phyloP scores from a whole-genome alignment of 306 rosid species.

The Alnus rubra region DNA sequence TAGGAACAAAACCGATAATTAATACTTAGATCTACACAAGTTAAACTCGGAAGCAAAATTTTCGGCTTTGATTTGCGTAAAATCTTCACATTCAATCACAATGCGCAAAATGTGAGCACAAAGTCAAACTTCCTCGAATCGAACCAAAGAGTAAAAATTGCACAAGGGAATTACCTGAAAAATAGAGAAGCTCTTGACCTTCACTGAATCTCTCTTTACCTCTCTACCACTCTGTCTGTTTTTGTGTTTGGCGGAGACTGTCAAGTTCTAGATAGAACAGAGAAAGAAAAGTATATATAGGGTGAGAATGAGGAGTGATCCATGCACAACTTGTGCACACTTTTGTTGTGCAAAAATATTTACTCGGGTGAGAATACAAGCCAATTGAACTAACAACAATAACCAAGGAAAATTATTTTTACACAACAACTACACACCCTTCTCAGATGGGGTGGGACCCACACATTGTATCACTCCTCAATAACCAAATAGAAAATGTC shows the following conservation, averaged over 20 bases:
- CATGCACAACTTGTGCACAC: no score
- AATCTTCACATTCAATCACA: neutral
- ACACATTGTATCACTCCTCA: no score
- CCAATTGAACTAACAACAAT: no score
- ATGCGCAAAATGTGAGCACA: neutral
- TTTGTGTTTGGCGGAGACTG: neutral
- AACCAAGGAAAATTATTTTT: no score
- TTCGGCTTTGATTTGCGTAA: neutral
- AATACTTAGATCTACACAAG: constrained; percentile 10
- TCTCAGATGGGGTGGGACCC: no score
- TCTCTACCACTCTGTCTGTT: neutral
- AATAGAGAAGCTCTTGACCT: neutral
- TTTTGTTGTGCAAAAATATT: no score
- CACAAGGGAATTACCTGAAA: constrained; percentile 7
- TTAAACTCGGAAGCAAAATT: neutral
- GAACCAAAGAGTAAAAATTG: neutral
- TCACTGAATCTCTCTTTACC: neutral
- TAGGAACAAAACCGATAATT: neutral
- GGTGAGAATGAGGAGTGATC: no score
- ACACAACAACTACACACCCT: no score
- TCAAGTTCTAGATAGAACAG: no score
- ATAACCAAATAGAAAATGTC: no score
- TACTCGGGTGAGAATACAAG: no score
- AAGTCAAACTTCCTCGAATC: neutral
- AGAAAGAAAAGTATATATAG: no score